Evolutionary conservation across 768 basidiomycete species (phyloP).

Genomic region (Mycena alexandri): DNA sequence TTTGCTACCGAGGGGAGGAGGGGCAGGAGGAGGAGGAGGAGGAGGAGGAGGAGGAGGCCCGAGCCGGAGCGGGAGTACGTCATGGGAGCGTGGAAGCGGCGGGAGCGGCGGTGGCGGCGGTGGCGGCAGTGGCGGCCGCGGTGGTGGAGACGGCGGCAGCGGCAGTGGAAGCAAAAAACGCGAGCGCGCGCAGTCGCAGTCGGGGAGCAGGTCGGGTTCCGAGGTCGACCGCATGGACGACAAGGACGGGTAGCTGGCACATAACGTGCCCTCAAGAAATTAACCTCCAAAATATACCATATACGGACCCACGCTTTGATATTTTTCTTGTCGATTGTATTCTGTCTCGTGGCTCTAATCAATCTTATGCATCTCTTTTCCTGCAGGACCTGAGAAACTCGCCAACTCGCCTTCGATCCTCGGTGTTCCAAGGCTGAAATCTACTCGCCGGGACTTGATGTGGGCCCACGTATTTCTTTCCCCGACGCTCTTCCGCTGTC

Average conservation of each 20-base stretch:
- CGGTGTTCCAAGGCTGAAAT: too few species aligned
- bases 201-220: conserved; percentile 20
- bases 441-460: too few species aligned
- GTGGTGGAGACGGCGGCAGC: neutral
- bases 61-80: conserved; percentile 22
- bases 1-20: conserved; percentile 6
- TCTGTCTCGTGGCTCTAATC: too few species aligned
- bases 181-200: conserved; percentile 18
- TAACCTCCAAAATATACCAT: neutral
- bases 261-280: too few species aligned
- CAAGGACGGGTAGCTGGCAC: conserved; percentile 17
- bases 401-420: too few species aligned
- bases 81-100: conserved; percentile 26
- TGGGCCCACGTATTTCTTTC: neutral
- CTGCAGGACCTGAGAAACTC: too few species aligned
- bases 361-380: too few species aligned
- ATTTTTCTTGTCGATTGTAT: neutral
- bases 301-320: neutral
- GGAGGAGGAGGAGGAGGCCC: neutral
- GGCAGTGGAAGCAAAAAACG: conserved; percentile 6
- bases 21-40: neutral
- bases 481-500: neutral
- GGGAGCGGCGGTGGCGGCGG: neutral
- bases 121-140: neutral
- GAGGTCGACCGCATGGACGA: conserved; percentile 18